Evolutionary conservation across 2,329 filamentous ascomycete genomes (phyloP), one percentile per base, ranked within the genome.

Genomic region (Hawksworthiomyces lignivorus): DNA sequence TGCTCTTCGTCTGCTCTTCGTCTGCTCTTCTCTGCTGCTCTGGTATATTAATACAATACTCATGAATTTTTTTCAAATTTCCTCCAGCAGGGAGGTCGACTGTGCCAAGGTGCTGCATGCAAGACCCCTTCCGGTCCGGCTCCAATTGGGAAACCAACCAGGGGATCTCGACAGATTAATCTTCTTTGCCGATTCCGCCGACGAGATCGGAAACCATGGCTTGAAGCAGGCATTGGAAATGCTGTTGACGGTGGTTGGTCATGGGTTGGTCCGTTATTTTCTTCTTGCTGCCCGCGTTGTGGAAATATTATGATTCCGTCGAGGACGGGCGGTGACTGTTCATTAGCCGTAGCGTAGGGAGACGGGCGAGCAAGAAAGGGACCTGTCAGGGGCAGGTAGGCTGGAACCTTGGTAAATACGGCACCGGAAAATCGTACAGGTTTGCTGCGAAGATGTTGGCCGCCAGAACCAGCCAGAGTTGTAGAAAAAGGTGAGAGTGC

Each of bases 101-200:
- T 26, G 5, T 29, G 36, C 42, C 46, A 52, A 1, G 44, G 36
- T 8, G 22, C 11, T 8, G 42, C 38, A 17, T 52, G 50, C 15
- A 39, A 30, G 3, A 35, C 40, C 5, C 41, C 46, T 49, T 68
- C 65, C 7, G 65, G 64, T 0, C 65, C 65, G 17, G 64, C 64
- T 19, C 64, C 65, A 15, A 68, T 51, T 17, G 65, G 65, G 2
- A 66, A 54, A 2, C 63, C 64, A 7, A 56, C 59, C 20, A 64
- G 47, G 0, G 59, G 47, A 15, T 4, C 10, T 12, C 19, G 10
- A n/a, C n/a, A n/a, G n/a, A n/a, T n/a, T n/a, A n/a, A n/a, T n/a
- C n/a, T n/a, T n/a, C n/a, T n/a, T n/a, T n/a, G n/a, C n/a, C n/a
- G n/a, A n/a, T n/a, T n/a, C n/a, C n/a, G n/a, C n/a, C n/a, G n/a